Percentiles rank a stretch among this genome's conserved stretches.
Evolutionary conservation across 169 alveolate species (phyloP).

Genomic region (Plasmodium knowlesi): DNA sequence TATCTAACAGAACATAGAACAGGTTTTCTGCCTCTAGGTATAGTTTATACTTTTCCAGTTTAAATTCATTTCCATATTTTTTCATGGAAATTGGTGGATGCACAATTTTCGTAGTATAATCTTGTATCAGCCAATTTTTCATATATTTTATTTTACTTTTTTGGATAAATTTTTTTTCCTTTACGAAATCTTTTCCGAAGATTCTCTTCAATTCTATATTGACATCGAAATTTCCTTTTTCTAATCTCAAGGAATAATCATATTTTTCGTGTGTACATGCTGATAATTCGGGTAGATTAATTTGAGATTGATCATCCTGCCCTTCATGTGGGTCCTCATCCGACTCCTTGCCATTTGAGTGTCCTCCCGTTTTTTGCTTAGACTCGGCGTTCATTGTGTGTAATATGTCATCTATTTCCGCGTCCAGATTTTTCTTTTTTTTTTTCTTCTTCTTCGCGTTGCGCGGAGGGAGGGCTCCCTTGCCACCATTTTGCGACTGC

Average conservation of each 20-base stretch:
- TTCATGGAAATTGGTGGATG: conserved; percentile 29
- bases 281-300: background rate
- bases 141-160: conserved; percentile 52
- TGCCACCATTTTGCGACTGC: background rate
- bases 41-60: conserved; percentile 25
- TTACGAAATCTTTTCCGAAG: conserved; percentile 53
- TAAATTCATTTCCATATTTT: conserved; percentile 14
- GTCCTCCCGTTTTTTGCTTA: background rate
- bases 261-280: conserved; percentile 68
- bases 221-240: conserved; percentile 49
- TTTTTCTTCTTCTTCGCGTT: background rate
- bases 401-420: conserved; percentile 21
- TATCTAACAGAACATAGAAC: conserved; percentile 27
- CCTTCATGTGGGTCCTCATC: background rate
- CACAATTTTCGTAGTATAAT: conserved; percentile 10
- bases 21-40: conserved; percentile 54
- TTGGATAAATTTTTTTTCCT: conserved; percentile 26
- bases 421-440: conserved; percentile 15
- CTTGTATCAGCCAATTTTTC: conserved; percentile 67
- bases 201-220: conserved; percentile 59
- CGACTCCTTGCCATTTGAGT: background rate
- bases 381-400: background rate
- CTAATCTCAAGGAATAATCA: conserved; percentile 34
- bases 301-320: background rate
- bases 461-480: background rate